phyloP scores from a whole-genome alignment of 805 yeast genomes.

The Scheffersomyces stipitis region DNA sequence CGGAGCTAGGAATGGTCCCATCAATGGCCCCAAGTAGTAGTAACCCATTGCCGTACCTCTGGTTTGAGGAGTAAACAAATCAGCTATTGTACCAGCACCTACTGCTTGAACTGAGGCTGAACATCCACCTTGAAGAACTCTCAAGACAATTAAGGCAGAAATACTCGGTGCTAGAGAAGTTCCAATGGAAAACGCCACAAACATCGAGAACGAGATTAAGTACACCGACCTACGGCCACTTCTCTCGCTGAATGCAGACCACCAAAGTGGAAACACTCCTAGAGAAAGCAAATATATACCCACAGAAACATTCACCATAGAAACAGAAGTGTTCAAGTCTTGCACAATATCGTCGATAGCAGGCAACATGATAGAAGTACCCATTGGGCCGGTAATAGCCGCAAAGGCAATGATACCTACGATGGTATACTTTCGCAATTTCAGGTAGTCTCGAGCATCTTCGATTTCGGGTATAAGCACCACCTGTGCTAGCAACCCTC shows the following conservation, averaged over 20 bases:
- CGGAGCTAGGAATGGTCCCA: slow-evolving; percentile 80
- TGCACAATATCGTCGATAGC: slow-evolving; percentile 61
- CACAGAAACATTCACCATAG: slow-evolving; percentile 71
- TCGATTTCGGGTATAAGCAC: slow-evolving; percentile 67
- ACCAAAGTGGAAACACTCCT: slow-evolving; percentile 85
- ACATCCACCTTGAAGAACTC: slow-evolving; percentile 75
- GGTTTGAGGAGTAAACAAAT: slow-evolving; percentile 61
- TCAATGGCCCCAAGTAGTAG: slow-evolving; percentile 76
- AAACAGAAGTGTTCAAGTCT: slow-evolving; percentile 55
- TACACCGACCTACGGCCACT: slow-evolving; percentile 77
- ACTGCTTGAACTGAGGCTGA: slow-evolving; percentile 86
- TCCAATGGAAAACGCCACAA: slow-evolving; percentile 69
- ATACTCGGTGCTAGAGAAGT: slow-evolving; percentile 65
- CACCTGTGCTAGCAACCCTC: slow-evolving; percentile 58
- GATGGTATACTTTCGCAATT: slow-evolving; percentile 47
- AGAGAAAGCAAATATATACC: slow-evolving; percentile 74
- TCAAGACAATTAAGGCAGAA: slow-evolving; percentile 60
- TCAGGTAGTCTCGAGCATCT: slow-evolving; percentile 67
- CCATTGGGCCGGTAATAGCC: slow-evolving; percentile 85
- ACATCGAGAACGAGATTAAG: slow-evolving; percentile 61
- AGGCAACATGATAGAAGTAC: slow-evolving; percentile 79
- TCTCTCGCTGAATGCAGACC: slow-evolving; percentile 77
- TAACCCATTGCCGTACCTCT: slow-evolving; percentile 81
- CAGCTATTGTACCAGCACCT: slow-evolving; percentile 87
- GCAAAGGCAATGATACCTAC: slow-evolving; percentile 70